Percentiles rank a stretch among this genome's conserved stretches.
phyloP scores from a whole-genome alignment of 225 moss, liverwort and hornwort genomes.

The Sphagnum tenellum region DNA sequence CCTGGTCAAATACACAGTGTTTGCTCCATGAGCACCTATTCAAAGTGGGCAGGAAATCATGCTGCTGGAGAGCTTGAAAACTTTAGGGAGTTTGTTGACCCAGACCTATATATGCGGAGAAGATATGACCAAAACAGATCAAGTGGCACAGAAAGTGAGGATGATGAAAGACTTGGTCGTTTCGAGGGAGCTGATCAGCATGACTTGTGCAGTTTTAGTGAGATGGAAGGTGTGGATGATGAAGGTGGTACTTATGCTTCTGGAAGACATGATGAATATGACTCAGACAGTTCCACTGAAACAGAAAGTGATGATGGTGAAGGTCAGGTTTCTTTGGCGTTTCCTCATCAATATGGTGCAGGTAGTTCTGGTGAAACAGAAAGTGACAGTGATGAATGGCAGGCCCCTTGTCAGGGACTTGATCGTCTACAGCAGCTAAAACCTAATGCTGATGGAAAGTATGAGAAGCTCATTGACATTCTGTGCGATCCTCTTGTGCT shows the following conservation, averaged over 20 bases:
- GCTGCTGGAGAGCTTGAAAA: background rate
- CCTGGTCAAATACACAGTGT: background rate
- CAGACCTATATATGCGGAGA: no score
- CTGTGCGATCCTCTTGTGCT: conserved; percentile 31
- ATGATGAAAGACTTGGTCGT: background rate
- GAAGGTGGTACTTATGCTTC: no score
- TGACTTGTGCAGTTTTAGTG: no score
- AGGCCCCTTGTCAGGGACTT: conserved; percentile 1
- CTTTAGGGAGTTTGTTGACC: background rate
- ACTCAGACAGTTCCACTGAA: background rate
- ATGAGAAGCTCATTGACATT: conserved; percentile 19
- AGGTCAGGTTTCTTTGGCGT: conserved; percentile 10
- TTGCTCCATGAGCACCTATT: conserved; percentile 7
- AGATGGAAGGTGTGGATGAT: no score
- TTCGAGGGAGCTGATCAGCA: no score
- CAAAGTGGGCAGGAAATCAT: conserved; percentile 6
- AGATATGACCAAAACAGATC: background rate
- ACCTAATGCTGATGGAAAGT: conserved; percentile 24
- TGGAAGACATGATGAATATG: background rate
- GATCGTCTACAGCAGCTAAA: conserved; percentile 15
- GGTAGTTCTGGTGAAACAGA: conserved; percentile 2
- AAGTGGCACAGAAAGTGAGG: conserved; percentile 1
- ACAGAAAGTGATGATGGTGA: background rate
- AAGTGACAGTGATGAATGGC: background rate
- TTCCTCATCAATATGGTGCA: conserved; percentile 20